Base-by-base conservation (phyloP, 352 stramenopile genomes). In the Globisporangium heterothallicum region DNA sequence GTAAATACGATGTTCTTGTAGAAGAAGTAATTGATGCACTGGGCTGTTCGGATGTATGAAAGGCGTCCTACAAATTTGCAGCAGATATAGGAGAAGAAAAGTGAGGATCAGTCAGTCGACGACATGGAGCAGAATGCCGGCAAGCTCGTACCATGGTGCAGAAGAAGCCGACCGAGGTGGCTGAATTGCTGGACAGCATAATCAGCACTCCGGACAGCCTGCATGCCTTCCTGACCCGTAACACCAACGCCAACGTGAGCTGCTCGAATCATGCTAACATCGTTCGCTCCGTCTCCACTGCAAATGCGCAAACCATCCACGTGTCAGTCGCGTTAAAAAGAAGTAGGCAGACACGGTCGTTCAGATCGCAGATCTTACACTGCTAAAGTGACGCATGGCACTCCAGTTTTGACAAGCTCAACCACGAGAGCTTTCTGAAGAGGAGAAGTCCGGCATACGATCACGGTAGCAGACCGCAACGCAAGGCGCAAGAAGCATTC, bases 251-350 rank as follows among this genome's bases (percentile, higher is more conserved):
- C 97, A 46, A 99, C 92, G 53, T 99, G 95, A n/a, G 97, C 97
- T 52, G 96, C 94, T 53, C 98, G 95, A 59, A 99, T 99, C 97
- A 99, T 99, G 32, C 94, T 97, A 25, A 99, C 96, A 64, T 99
- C 97, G 59, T 99, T 99, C 9, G 97, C 97, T 24, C 97, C 97
- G 70, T 99, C 97, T n/a, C 97, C 97, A 44, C 96, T 97, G 26
- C 35, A 55, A 45, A 46, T 29, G 14, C 22, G 18, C 10, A 7
- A 25, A 29, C 27, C 12, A 44, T 38, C 24, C 26, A 48, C 1
- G 14, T 26, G 24, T 19, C 12, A 38, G 32, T 16, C 32, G 32
- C 32, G n/a, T 18, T 10, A 44, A 19, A 14, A n/a, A 19, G 24
- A 35, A 9, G 16, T 26, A 6, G 27, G 41, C 19, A 30, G 8